These are phyloP conservation scores for Colletotrichum sp. DNA, from an alignment of 2,329 filamentous ascomycete species.

Conservation along the genomic window DNA sequence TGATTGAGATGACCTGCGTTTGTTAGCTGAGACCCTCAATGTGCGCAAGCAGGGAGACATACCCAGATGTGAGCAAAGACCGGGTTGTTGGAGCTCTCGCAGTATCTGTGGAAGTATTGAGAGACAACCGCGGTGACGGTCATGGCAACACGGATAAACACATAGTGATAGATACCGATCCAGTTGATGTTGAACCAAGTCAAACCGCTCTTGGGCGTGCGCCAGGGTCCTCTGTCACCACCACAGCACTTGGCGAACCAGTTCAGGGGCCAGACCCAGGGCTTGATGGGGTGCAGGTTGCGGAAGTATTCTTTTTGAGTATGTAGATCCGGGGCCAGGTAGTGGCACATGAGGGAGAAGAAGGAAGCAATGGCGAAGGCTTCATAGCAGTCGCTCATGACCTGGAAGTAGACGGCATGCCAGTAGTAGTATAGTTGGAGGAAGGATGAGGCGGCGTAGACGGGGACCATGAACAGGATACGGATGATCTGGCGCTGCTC, in stretches of 20 bases:
- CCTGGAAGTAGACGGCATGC: conserved; percentile 80
- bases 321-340: conserved; percentile 78
- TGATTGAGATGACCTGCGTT: conserved; percentile 66
- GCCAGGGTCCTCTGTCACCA: conserved; percentile 70
- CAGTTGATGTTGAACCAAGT: conserved; percentile 92
- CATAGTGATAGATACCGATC: conserved; percentile 86
- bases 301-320: conserved; percentile 85
- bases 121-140: conserved; percentile 79
- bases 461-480: conserved; percentile 86
- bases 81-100: conserved; percentile 78
- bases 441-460: conserved; percentile 78
- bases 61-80: conserved; percentile 88
- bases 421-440: conserved; percentile 77
- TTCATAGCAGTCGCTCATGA: conserved; percentile 86
- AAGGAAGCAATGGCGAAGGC: conserved; percentile 88
- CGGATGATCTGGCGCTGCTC: conserved; percentile 78
- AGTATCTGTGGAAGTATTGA: conserved; percentile 74
- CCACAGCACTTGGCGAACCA: conserved; percentile 76
- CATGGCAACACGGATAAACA: conserved; percentile 79
- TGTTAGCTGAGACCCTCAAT: neutral
- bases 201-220: conserved; percentile 78
- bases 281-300: conserved; percentile 64
- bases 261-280: conserved; percentile 77
- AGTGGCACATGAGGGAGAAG: conserved; percentile 82
- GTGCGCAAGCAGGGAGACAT: conserved; percentile 25